These are phyloP conservation scores for Populus simonii DNA, from an alignment of 345 rosid species.

Conservation along the genomic window DNA sequence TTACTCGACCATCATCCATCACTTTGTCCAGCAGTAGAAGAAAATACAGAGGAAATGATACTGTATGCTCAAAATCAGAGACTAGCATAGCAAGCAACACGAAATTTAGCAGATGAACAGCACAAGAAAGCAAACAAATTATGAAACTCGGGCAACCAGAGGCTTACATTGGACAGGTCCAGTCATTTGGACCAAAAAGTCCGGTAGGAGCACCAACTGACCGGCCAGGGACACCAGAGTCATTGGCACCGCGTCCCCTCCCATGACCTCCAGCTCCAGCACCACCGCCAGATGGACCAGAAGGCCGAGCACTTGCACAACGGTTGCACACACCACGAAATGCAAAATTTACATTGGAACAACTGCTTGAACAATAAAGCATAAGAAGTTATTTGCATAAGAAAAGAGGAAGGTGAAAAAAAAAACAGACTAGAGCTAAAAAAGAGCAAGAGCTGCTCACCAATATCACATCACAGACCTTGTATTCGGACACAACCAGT, in stretches of 20 bases:
- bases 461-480: slow-evolving; percentile 99
- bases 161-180: slow-evolving; percentile 99
- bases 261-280: slow-evolving; percentile 80
- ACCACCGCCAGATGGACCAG: slow-evolving; percentile 75
- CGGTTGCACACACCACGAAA: slow-evolving; percentile 98
- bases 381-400: slow-evolving; percentile 24
- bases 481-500: slow-evolving; percentile 99
- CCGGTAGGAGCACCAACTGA: slow-evolving; percentile 60
- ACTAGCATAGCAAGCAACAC: background rate
- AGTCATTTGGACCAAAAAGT: slow-evolving; percentile 97
- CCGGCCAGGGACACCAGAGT: slow-evolving; percentile 47
- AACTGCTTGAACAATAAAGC: slow-evolving; percentile 54
- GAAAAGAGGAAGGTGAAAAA: background rate
- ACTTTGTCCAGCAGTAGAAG: background rate
- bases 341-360: slow-evolving; percentile 93
- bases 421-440: slow-evolving; percentile 11
- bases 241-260: slow-evolving; percentile 66
- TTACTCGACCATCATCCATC: background rate
- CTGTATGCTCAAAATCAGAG: background rate
- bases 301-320: slow-evolving; percentile 92
- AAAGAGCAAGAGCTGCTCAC: slow-evolving; percentile 95
- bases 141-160: background rate
- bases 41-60: background rate
- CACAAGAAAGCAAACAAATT: background rate
- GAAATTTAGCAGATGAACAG: background rate